Percentiles rank a stretch among this genome's conserved stretches.
These are phyloP conservation scores for Perkinsela sp. DNA, from an alignment of 208 protist genomes.

Conservation along the genomic window DNA sequence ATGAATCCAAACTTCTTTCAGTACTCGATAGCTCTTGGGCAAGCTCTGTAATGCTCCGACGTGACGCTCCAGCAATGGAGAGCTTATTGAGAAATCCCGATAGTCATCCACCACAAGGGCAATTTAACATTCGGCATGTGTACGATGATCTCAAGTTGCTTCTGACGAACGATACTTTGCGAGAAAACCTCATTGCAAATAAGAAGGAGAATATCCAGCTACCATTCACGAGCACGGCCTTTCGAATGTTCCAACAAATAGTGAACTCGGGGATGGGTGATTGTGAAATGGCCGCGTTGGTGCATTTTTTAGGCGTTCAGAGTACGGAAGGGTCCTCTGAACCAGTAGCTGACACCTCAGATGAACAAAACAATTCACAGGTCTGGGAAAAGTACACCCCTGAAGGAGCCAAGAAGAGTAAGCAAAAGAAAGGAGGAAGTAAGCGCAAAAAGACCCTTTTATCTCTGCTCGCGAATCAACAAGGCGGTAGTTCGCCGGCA, in stretches of 20 bases:
- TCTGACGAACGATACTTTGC: slow-evolving; percentile 5
- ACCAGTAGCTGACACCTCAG: too few relatives aligned
- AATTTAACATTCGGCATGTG: slow-evolving; percentile 18
- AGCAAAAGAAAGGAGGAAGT: too few relatives aligned
- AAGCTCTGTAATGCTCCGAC: slow-evolving; percentile 44
- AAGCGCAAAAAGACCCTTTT: too few relatives aligned
- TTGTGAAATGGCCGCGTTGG: slow-evolving; percentile 27
- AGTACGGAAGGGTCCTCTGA: too few relatives aligned
- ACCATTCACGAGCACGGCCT: slow-evolving; percentile 28
- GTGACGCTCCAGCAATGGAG: slow-evolving; percentile 43
- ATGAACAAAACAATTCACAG: too few relatives aligned
- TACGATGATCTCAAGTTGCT: slow-evolving; percentile 29
- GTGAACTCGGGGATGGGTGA: slow-evolving; percentile 28
- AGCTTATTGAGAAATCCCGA: slow-evolving; percentile 37
- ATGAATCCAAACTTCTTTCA: slow-evolving; percentile 27
- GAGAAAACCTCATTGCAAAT: neutral
- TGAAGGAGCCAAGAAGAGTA: too few relatives aligned
- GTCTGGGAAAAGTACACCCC: too few relatives aligned
- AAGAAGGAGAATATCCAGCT: slow-evolving; percentile 19
- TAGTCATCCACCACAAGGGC: slow-evolving; percentile 17
- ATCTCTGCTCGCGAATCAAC: too few relatives aligned
- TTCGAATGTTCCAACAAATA: slow-evolving; percentile 28
- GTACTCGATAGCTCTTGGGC: slow-evolving; percentile 51
- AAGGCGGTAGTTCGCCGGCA: too few relatives aligned
- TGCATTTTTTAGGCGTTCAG: slow-evolving; percentile 40